A percentile compares a stretch with the other conserved stretches of the same genome.
phyloP scores from a whole-genome alignment of 306 rosid species.

The Cicer pinnatifidum region DNA sequence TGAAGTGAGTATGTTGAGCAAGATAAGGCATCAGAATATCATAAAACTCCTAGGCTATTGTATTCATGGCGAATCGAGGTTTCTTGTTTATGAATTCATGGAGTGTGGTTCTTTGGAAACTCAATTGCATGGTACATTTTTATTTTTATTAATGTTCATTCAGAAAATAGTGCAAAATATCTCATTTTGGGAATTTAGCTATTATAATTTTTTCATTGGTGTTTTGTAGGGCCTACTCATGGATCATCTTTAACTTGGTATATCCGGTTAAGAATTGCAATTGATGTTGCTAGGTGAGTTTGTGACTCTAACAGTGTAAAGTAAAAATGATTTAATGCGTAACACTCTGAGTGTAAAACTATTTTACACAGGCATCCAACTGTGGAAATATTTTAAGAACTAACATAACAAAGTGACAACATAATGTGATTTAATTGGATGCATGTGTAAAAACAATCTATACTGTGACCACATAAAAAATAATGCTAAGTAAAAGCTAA shows the following conservation, averaged over 20 bases:
- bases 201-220: slow-evolving; percentile 34
- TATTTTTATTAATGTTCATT: slow-evolving; percentile 32
- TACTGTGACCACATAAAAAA: no score
- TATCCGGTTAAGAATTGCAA: slow-evolving; percentile 79
- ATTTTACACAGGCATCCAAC: no score
- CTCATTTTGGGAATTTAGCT: slow-evolving; percentile 13
- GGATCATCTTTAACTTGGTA: slow-evolving; percentile 81
- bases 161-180: slow-evolving; percentile 9
- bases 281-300: slow-evolving; percentile 80
- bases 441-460: no score
- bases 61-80: slow-evolving; percentile 70
- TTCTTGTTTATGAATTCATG: slow-evolving; percentile 81
- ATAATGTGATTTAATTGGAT: no score
- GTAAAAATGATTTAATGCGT: background rate
- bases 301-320: slow-evolving; percentile 1
- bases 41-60: slow-evolving; percentile 80
- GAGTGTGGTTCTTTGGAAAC: slow-evolving; percentile 75
- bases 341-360: no score
- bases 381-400: no score
- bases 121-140: slow-evolving; percentile 68
- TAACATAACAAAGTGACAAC: no score
- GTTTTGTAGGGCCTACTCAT: slow-evolving; percentile 62
- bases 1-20: slow-evolving; percentile 85
- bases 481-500: background rate
- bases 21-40: slow-evolving; percentile 80